phyloP scores from a whole-genome alignment of 2,329 filamentous ascomycete species.

The Botryotinia globosa region DNA sequence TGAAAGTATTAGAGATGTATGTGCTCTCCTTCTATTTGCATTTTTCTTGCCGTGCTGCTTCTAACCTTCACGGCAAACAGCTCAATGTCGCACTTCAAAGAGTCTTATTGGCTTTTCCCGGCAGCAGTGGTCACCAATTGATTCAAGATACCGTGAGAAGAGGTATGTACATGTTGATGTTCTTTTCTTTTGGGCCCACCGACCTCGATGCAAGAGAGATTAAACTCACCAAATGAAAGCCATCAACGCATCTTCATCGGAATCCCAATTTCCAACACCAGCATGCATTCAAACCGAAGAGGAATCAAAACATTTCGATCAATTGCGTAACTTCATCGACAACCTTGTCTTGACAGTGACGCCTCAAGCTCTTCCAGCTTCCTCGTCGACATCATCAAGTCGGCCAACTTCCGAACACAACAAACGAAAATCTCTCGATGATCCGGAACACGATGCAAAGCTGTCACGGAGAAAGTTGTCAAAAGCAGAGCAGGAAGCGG shows the following conservation, averaged over 20 bases:
- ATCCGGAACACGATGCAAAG: constrained; percentile 4
- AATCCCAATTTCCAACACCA: constrained; percentile 18
- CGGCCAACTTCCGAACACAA: constrained; percentile 13
- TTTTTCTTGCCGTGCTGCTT: not conserved
- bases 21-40: not conserved
- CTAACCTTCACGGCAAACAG: not conserved
- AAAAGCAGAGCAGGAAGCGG: constrained; percentile 19
- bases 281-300: constrained; percentile 20
- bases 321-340: constrained; percentile 22
- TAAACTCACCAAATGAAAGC: constrained; percentile 8
- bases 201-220: not conserved
- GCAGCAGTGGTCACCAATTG: constrained; percentile 17
- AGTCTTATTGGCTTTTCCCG: constrained; percentile 16
- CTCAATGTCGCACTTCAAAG: constrained; percentile 20
- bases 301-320: constrained; percentile 21
- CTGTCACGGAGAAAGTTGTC: constrained; percentile 19
- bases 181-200: not conserved
- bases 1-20: constrained; percentile 17
- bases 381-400: not conserved
- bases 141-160: constrained; percentile 18
- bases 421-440: constrained; percentile 20
- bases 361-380: not conserved
- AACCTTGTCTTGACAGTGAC: constrained; percentile 20
- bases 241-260: constrained; percentile 7
- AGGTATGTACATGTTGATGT: constrained; percentile 7